Evolutionary conservation across 768 basidiomycete species (phyloP).

Genomic region (Boletus reticuloceps): DNA sequence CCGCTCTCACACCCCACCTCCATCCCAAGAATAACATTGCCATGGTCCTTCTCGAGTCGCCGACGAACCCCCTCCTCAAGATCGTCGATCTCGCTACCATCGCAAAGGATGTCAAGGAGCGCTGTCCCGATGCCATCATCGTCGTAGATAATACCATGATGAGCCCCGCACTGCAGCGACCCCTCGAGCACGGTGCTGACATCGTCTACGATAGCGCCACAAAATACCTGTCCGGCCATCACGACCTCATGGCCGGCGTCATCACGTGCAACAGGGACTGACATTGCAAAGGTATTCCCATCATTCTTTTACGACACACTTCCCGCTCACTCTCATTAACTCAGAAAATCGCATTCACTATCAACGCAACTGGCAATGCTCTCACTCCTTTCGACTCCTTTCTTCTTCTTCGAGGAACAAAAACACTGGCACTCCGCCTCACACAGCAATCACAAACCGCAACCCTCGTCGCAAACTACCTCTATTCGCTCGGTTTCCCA

Average conservation of each 20-base stretch:
- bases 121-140: slow-evolving; percentile 74
- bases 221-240: slow-evolving; percentile 96
- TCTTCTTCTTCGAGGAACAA: slow-evolving; percentile 91
- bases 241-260: slow-evolving; percentile 98
- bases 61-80: slow-evolving; percentile 96
- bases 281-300: slow-evolving; percentile 69
- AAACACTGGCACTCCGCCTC: slow-evolving; percentile 95
- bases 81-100: slow-evolving; percentile 88
- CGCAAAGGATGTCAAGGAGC: slow-evolving; percentile 78
- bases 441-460: slow-evolving; percentile 88
- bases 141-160: slow-evolving; percentile 99
- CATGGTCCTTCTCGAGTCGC: slow-evolving; percentile 96
- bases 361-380: slow-evolving; percentile 93
- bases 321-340: background rate
- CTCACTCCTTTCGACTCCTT: slow-evolving; percentile 96
- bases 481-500: slow-evolving; percentile 79
- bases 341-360: slow-evolving; percentile 84
- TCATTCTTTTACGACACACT: too few relatives aligned
- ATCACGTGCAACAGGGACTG: slow-evolving; percentile 90
- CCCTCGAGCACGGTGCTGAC: slow-evolving; percentile 94
- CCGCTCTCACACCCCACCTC: slow-evolving; percentile 59
- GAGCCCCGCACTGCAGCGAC: slow-evolving; percentile 96
- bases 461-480: slow-evolving; percentile 80
- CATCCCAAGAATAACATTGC: slow-evolving; percentile 66
- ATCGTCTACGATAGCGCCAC: slow-evolving; percentile 98